Evolutionary conservation across 345 rosid species (phyloP).

Genomic region (Anacardium occidentale): DNA sequence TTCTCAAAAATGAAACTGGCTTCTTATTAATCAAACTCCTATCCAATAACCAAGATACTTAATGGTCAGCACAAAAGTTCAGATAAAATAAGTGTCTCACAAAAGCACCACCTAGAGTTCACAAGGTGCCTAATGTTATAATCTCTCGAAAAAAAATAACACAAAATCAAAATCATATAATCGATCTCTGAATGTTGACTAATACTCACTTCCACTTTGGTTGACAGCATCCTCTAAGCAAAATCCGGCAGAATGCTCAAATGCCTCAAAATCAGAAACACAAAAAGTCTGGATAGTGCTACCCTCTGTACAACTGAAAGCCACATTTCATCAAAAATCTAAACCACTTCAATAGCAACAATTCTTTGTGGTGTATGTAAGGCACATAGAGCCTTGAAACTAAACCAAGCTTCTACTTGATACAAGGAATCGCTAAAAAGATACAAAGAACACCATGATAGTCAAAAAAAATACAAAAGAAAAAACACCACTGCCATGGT

Average conservation of each 20-base stretch:
- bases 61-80: neutral
- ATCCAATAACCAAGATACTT: neutral
- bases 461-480: neutral
- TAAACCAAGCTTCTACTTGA: neutral
- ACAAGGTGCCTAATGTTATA: neutral
- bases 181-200: neutral
- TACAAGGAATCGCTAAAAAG: neutral
- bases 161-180: neutral
- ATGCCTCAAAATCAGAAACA: slow-evolving; percentile 32
- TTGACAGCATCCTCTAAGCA: slow-evolving; percentile 31
- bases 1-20: neutral
- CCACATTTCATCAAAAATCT: slow-evolving; percentile 19
- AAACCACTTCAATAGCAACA: neutral
- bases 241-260: slow-evolving; percentile 34
- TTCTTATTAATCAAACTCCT: neutral
- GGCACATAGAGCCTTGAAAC: slow-evolving; percentile 1
- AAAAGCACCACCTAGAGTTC: slow-evolving; percentile 1
- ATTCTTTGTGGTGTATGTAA: neutral
- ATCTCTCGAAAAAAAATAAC: neutral
- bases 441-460: neutral
- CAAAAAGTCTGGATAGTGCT: slow-evolving; percentile 24
- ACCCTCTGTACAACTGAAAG: slow-evolving; percentile 32
- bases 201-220: slow-evolving; percentile 37
- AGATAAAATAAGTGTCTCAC: neutral
- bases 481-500: neutral